Conservation (phyloP, 805 yeast species). For the Candida endomychidarum region DNA sequence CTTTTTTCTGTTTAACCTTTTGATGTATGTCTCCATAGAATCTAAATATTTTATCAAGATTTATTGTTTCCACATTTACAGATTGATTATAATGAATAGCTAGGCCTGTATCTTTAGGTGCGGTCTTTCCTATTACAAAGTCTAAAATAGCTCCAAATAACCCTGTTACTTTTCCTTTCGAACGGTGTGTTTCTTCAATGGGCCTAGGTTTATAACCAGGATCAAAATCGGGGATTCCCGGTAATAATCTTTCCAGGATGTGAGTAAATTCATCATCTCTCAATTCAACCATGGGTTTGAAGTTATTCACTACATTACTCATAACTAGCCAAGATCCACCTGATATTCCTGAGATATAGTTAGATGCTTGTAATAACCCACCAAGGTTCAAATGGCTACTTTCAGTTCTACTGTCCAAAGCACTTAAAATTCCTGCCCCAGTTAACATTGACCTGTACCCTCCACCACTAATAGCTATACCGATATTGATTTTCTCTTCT, state of each 20-base stretch:
- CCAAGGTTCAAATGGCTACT: slow-evolving; percentile 1
- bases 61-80: slow-evolving; percentile 9
- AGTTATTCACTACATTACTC: slow-evolving; percentile 35
- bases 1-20: slow-evolving; percentile 53
- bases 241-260: slow-evolving; percentile 48
- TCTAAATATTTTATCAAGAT: slow-evolving; percentile 25
- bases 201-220: slow-evolving; percentile 14
- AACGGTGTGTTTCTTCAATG: not conserved
- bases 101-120: no score
- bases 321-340: slow-evolving; percentile 76
- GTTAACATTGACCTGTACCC: slow-evolving; percentile 60
- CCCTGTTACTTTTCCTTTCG: not conserved
- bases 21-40: slow-evolving; percentile 55
- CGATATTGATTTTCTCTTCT: slow-evolving; percentile 22
- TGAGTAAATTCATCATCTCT: slow-evolving; percentile 35
- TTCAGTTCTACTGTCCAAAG: slow-evolving; percentile 48
- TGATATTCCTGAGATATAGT: slow-evolving; percentile 64
- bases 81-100: not conserved
- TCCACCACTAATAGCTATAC: slow-evolving; percentile 50
- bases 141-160: not conserved
- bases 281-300: slow-evolving; percentile 25
- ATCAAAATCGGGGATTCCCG: slow-evolving; percentile 59
- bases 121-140: not conserved
- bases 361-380: slow-evolving; percentile 21
- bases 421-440: slow-evolving; percentile 56